Percentiles rank a stretch among this genome's conserved stretches.
These are phyloP conservation scores for Pleurotus cornucopiae DNA, from an alignment of 768 basidiomycete species.

Conservation along the genomic window DNA sequence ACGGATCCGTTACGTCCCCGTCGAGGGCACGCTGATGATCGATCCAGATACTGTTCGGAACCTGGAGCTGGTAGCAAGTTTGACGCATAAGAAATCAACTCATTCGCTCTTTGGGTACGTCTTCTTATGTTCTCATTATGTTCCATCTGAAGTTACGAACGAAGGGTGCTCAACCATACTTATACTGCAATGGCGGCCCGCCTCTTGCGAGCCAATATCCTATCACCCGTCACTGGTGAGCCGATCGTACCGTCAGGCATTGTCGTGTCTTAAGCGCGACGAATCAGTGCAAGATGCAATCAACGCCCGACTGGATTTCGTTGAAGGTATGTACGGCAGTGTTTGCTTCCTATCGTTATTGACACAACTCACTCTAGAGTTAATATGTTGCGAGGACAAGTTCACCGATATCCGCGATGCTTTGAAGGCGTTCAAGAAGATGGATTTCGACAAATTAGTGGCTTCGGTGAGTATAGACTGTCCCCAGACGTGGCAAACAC, in stretches of 20 bases:
- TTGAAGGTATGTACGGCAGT: constrained; percentile 52
- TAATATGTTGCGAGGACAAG: constrained; percentile 71
- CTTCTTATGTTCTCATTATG: not conserved
- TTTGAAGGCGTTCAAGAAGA: constrained; percentile 66
- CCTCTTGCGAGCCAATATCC: constrained; percentile 71
- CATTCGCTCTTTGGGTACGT: constrained; percentile 79
- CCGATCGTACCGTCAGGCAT: not conserved
- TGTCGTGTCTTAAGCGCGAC: constrained; percentile 7
- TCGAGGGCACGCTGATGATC: constrained; percentile 93
- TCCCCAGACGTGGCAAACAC: not conserved
- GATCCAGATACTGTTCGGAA: constrained; percentile 86
- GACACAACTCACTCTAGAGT: constrained; percentile 40
- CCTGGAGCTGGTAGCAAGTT: constrained; percentile 84
- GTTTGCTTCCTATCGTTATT: not conserved
- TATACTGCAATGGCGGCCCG: constrained; percentile 89
- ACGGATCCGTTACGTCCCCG: constrained; percentile 69
- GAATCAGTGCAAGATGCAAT: constrained; percentile 54
- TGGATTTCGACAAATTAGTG: constrained; percentile 88
- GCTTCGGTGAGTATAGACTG: constrained; percentile 43
- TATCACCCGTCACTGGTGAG: constrained; percentile 76
- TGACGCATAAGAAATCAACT: constrained; percentile 55
- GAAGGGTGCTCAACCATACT: constrained; percentile 72
- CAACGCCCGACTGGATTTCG: constrained; percentile 80
- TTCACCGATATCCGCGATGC: constrained; percentile 67
- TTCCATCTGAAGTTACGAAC: not conserved